phyloP scores from a whole-genome alignment of 257 asterid genomes.

The Avicennia marina region DNA sequence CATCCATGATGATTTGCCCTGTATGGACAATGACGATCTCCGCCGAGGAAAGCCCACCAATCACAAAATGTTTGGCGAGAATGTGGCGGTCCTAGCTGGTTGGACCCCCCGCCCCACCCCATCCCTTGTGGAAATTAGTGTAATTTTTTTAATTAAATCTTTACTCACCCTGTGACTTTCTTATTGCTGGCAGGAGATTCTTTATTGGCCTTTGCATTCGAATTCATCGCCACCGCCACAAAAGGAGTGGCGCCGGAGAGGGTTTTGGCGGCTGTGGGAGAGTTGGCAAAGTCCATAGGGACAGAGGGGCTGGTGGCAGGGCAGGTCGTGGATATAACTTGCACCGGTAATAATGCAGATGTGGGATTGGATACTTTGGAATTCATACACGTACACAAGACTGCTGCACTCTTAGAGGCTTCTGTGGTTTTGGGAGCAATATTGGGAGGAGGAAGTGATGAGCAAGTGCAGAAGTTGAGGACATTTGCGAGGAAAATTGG shows the following conservation, averaged over 20 bases:
- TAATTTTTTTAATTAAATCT: not conserved
- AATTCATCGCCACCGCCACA: conserved; percentile 26
- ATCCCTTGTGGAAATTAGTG: not conserved
- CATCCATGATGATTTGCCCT: conserved; percentile 37
- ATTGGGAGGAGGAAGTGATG: conserved; percentile 31
- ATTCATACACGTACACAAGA: conserved; percentile 39
- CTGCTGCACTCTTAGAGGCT: conserved; percentile 34
- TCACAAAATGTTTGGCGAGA: conserved; percentile 38
- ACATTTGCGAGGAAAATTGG: conserved; percentile 33
- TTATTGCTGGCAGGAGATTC: conserved; percentile 28
- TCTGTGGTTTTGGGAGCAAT: conserved; percentile 38
- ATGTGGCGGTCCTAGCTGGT: conserved; percentile 38
- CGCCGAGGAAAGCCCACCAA: conserved; percentile 44
- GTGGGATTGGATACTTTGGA: conserved; percentile 30
- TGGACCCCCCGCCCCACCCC: not conserved
- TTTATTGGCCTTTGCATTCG: conserved; percentile 31
- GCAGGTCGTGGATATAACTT: conserved; percentile 31
- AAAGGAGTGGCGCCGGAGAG: conserved; percentile 18
- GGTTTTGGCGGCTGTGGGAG: conserved; percentile 29
- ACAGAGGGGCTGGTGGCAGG: conserved; percentile 43
- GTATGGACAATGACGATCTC: conserved; percentile 44
- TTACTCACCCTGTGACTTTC: not conserved
- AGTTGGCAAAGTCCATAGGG: conserved; percentile 37
- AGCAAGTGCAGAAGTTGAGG: conserved; percentile 30
- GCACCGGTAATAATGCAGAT: conserved; percentile 24